A percentile compares a stretch with the other conserved stretches of the same genome.
Conservation (phyloP, 2,329 filamentous ascomycete species). For the Pseudocercospora ulei region DNA sequence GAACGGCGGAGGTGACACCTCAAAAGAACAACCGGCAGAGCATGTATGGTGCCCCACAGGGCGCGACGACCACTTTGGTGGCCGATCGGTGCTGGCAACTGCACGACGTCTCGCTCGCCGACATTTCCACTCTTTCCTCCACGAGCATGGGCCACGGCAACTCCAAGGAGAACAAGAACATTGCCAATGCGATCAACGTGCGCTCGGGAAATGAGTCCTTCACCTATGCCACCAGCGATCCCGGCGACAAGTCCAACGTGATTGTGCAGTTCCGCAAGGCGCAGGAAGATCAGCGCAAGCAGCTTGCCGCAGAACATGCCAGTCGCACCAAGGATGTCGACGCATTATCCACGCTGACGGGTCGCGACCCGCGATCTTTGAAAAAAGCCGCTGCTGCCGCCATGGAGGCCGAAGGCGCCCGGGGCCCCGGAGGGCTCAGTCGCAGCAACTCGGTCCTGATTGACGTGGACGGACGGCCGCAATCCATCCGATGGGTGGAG, state of each 20-base stretch:
- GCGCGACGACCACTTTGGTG: conserved; percentile 56
- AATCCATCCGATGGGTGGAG: conserved; percentile 93
- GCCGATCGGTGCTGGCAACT: conserved; percentile 92
- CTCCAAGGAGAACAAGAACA: conserved; percentile 47
- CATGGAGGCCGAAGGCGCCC: conserved; percentile 39
- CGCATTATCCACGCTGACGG: conserved; percentile 28
- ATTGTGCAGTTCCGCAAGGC: conserved; percentile 86
- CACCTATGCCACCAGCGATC: conserved; percentile 74
- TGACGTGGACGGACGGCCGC: conserved; percentile 91
- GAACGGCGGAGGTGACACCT: conserved; percentile 36
- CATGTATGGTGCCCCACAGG: conserved; percentile 38
- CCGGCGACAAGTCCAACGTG: conserved; percentile 64
- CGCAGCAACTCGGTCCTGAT: conserved; percentile 56
- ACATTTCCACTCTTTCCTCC: conserved; percentile 52
- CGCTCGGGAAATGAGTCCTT: conserved; percentile 83
- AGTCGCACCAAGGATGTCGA: conserved; percentile 58
- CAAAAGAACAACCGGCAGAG: conserved; percentile 28
- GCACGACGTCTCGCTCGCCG: conserved; percentile 83
- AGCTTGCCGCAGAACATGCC: conserved; percentile 74
- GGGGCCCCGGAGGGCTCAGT: conserved; percentile 22
- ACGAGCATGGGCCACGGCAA: conserved; percentile 29
- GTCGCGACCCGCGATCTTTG: conserved; percentile 45
- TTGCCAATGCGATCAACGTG: conserved; percentile 75
- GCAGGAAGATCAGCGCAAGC: conserved; percentile 81
- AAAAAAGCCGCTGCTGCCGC: conserved; percentile 43